phyloP scores from a whole-genome alignment of 2,329 filamentous ascomycete genomes.

The Ploettnerulaceae sp. region DNA sequence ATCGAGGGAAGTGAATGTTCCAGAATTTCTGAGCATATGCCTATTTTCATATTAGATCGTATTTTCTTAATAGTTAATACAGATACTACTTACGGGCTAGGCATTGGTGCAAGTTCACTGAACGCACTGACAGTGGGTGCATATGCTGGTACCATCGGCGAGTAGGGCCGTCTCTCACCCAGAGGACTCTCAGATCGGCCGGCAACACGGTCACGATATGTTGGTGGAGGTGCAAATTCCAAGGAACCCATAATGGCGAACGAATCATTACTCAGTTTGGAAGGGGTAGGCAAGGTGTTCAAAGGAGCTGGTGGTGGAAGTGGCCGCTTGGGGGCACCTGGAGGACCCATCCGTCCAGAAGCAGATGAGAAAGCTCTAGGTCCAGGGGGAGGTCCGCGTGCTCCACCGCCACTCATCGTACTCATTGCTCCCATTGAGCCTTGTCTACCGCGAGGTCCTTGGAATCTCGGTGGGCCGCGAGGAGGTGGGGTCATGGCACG shows the following conservation, averaged over 20 bases:
- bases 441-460: slow-evolving; percentile 39
- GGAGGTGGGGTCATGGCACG: slow-evolving; percentile 96
- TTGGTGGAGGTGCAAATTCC: slow-evolving; percentile 81
- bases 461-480: slow-evolving; percentile 38
- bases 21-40: slow-evolving; percentile 69
- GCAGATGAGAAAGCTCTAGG: slow-evolving; percentile 63
- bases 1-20: slow-evolving; percentile 73
- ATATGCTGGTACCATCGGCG: slow-evolving; percentile 64
- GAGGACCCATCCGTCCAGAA: slow-evolving; percentile 36
- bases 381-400: slow-evolving; percentile 36
- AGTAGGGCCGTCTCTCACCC: slow-evolving; percentile 66
- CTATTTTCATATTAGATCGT: slow-evolving; percentile 39
- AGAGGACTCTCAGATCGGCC: slow-evolving; percentile 64
- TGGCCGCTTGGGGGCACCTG: slow-evolving; percentile 43
- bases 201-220: slow-evolving; percentile 59
- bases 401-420: slow-evolving; percentile 27
- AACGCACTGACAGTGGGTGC: slow-evolving; percentile 79
- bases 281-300: slow-evolving; percentile 75
- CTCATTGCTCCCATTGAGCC: slow-evolving; percentile 46
- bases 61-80: background rate
- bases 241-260: slow-evolving; percentile 63
- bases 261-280: slow-evolving; percentile 76
- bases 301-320: slow-evolving; percentile 71
- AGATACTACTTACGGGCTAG: slow-evolving; percentile 73
- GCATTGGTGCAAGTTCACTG: slow-evolving; percentile 79